Percentiles rank a stretch among this genome's conserved stretches.
These are phyloP conservation scores for Solanum paucissectum DNA, from an alignment of 257 asterid genomes.

Conservation along the genomic window DNA sequence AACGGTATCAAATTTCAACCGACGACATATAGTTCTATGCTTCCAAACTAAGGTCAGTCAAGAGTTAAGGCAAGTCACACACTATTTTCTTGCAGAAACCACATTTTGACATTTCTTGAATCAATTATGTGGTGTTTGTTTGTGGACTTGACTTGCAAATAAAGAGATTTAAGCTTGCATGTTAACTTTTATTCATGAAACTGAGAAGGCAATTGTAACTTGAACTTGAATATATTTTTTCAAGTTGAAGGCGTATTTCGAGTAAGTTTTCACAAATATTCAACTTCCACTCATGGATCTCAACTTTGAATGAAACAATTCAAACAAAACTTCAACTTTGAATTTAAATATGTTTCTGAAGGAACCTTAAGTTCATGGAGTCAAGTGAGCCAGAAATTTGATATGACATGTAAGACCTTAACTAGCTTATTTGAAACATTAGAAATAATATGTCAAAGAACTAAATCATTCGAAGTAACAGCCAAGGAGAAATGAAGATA, in stretches of 20 bases:
- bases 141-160: background rate
- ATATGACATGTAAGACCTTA: background rate
- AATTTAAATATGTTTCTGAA: background rate
- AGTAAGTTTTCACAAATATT: background rate
- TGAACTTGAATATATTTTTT: background rate
- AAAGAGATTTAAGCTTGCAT: background rate
- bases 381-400: background rate
- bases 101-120: background rate
- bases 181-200: too few relatives aligned
- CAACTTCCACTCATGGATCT: background rate
- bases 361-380: background rate
- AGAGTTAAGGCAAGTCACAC: background rate
- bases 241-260: background rate
- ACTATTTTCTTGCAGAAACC: background rate
- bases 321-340: background rate
- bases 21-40: background rate
- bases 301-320: background rate
- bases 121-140: background rate
- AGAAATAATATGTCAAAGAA: background rate
- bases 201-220: background rate
- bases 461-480: background rate
- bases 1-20: background rate
- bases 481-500: constrained; percentile 6
- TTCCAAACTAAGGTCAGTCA: background rate
- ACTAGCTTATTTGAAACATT: background rate